Percentiles rank a stretch among this genome's conserved stretches.
Conservation (phyloP, 768 basidiomycete species). For the Phaffia australis region DNA sequence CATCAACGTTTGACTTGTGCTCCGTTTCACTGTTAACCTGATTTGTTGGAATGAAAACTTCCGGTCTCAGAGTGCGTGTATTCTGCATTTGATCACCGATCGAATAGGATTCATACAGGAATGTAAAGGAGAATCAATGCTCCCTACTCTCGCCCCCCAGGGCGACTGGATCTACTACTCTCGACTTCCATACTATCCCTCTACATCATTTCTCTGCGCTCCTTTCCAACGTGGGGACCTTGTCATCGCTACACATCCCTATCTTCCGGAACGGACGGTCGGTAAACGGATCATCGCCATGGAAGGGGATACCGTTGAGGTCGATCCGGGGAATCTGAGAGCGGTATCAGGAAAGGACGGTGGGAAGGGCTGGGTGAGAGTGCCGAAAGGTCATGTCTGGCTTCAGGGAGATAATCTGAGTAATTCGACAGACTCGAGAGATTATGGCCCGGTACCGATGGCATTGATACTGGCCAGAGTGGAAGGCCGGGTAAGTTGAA, state of each 20-base stretch:
- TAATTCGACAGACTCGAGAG: conserved; percentile 72
- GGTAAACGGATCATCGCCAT: conserved; percentile 24
- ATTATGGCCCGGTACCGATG: conserved; percentile 85
- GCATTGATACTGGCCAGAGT: conserved; percentile 62
- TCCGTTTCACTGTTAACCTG: not conserved
- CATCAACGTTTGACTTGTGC: not conserved
- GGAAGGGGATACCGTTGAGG: conserved; percentile 23
- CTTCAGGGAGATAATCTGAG: conserved; percentile 77
- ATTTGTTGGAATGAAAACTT: not conserved
- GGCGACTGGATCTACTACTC: conserved; percentile 21
- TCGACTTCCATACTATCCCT: conserved; percentile 18
- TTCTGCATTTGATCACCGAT: conserved; percentile 16
- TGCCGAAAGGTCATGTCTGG: conserved; percentile 85
- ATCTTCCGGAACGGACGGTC: conserved; percentile 11
- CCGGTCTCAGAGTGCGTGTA: conserved; percentile 7
- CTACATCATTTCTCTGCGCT: not conserved
- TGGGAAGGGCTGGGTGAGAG: conserved; percentile 49
- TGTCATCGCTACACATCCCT: conserved; percentile 20
- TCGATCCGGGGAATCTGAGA: conserved; percentile 18
- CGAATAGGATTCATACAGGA: conserved; percentile 21
- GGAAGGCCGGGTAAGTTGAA: conserved; percentile 29
- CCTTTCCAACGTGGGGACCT: conserved; percentile 20
- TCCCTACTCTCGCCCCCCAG: conserved; percentile 18
- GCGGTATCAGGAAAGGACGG: not conserved
- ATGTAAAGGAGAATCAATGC: conserved; percentile 24